Evolutionary conservation across 805 yeast species (phyloP).

Genomic region (Lipomyces chichibuensis): DNA sequence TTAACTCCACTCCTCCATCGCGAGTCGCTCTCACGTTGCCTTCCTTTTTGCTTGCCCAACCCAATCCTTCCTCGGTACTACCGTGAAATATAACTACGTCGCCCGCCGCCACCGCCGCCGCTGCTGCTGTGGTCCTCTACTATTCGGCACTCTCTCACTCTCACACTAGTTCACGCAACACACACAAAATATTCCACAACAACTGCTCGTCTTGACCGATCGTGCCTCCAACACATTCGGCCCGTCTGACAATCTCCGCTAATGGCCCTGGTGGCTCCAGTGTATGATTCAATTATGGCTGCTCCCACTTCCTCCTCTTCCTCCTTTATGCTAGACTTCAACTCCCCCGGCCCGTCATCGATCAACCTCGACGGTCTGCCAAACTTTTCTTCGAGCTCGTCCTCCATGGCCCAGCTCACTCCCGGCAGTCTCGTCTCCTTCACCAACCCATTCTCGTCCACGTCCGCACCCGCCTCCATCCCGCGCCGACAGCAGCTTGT

Average conservation of each 20-base stretch:
- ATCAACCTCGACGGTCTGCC: neutral
- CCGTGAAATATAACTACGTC: neutral
- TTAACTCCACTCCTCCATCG: neutral
- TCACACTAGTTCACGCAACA: neutral
- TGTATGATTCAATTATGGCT: neutral
- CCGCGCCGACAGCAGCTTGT: neutral
- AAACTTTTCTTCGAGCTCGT: neutral
- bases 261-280: slow-evolving; percentile 1
- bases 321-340: slow-evolving; percentile 2
- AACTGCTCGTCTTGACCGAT: neutral
- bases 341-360: neutral
- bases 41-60: neutral
- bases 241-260: neutral
- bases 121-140: neutral
- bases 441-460: slow-evolving; percentile 4
- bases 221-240: neutral
- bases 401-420: slow-evolving; percentile 1
- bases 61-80: neutral
- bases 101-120: neutral
- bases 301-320: neutral
- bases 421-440: neutral
- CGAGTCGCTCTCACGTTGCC: neutral
- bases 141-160: neutral
- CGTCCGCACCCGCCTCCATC: neutral
- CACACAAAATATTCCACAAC: neutral